Conservation (phyloP, 2,329 filamentous ascomycete species). For the Aaosphaeria arxii region DNA sequence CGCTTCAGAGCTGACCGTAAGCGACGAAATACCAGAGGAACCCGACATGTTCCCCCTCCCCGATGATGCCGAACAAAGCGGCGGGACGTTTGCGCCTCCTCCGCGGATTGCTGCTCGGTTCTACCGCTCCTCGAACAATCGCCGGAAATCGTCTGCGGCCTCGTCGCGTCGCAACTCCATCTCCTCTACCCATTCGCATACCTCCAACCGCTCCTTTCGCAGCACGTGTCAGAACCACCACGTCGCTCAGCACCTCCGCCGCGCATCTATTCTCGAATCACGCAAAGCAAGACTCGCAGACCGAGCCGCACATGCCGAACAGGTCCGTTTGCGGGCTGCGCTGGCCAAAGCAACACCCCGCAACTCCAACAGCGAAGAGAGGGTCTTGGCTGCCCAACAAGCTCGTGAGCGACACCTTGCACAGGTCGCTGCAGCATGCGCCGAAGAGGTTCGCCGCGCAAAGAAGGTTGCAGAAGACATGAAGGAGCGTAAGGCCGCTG, state of each 20-base stretch:
- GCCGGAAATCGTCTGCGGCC: constrained; percentile 71
- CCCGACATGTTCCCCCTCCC: constrained; percentile 37
- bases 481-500: constrained; percentile 75
- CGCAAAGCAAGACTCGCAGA: constrained; percentile 77
- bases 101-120: constrained; percentile 77
- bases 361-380: constrained; percentile 67
- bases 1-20: constrained; percentile 23
- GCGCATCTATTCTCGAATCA: constrained; percentile 76
- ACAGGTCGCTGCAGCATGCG: constrained; percentile 76
- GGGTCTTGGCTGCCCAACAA: constrained; percentile 72
- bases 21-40: constrained; percentile 42
- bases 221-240: constrained; percentile 68
- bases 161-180: constrained; percentile 79
- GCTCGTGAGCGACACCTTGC: constrained; percentile 77
- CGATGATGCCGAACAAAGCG: constrained; percentile 37
- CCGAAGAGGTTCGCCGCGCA: constrained; percentile 77
- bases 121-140: constrained; percentile 62
- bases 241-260: constrained; percentile 74
- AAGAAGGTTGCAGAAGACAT: constrained; percentile 80
- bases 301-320: constrained; percentile 77
- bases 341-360: constrained; percentile 69
- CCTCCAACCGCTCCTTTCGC: constrained; percentile 58
- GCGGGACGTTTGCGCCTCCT: constrained; percentile 60
- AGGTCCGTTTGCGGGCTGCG: constrained; percentile 73
- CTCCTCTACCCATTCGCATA: constrained; percentile 70